Percentiles rank a stretch among this genome's conserved stretches.
These are phyloP conservation scores for Ilyonectria mors-panacis DNA, from an alignment of 2,329 filamentous ascomycete species.

Conservation along the genomic window DNA sequence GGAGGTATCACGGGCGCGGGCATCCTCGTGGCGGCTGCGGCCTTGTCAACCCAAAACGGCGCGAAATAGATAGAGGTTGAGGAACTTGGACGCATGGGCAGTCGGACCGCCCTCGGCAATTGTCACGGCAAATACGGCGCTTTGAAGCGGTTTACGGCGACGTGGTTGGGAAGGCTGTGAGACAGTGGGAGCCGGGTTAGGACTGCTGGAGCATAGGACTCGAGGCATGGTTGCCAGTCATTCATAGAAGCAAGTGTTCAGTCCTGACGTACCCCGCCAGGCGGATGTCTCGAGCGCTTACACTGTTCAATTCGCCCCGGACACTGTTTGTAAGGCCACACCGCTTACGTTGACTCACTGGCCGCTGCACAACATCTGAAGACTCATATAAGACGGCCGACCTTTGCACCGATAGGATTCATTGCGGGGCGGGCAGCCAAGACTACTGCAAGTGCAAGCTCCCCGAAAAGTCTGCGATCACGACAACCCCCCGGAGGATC, in stretches of 20 bases:
- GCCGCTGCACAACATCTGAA: not conserved
- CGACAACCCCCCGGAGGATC: slow-evolving; percentile 31
- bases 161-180: slow-evolving; percentile 31
- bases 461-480: slow-evolving; percentile 45
- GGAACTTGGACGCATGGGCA: slow-evolving; percentile 26
- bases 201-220: not conserved
- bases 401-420: slow-evolving; percentile 24
- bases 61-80: slow-evolving; percentile 45
- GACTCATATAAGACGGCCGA: slow-evolving; percentile 26
- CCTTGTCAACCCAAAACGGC: slow-evolving; percentile 54
- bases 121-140: slow-evolving; percentile 29
- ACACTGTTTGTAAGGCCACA: not conserved
- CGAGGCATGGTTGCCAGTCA: not conserved
- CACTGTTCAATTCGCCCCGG: not conserved
- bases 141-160: slow-evolving; percentile 29
- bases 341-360: not conserved
- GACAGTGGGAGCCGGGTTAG: slow-evolving; percentile 27
- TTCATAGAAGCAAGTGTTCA: slow-evolving; percentile 2
- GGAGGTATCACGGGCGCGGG: slow-evolving; percentile 75
- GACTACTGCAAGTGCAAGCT: slow-evolving; percentile 22
- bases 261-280: not conserved
- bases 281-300: not conserved
- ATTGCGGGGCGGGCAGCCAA: slow-evolving; percentile 35
- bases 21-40: slow-evolving; percentile 68
- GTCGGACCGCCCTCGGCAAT: slow-evolving; percentile 44